Conservation (phyloP, 2,329 filamentous ascomycete genomes). For the Arthrobotrys pseudoclavata region DNA sequence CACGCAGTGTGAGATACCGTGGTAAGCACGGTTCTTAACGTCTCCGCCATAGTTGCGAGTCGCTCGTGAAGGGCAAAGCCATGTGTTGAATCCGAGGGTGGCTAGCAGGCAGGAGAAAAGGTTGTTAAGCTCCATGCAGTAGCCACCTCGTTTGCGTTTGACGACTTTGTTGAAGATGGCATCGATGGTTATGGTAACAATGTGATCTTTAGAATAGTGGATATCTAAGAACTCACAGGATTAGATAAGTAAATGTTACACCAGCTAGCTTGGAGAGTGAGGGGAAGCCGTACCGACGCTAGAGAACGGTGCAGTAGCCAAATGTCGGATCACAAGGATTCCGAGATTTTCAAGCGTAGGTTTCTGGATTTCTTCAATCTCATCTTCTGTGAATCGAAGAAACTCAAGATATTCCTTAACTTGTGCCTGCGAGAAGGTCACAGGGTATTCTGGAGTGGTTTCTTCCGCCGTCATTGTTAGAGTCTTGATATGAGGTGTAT, state of each 20-base stretch:
- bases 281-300: constrained; percentile 35
- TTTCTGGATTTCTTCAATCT: constrained; percentile 18
- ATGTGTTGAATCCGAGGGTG: constrained; percentile 39
- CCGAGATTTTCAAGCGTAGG: constrained; percentile 38
- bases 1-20: constrained; percentile 40
- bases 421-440: constrained; percentile 21
- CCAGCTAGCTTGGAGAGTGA: not conserved
- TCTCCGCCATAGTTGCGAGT: constrained; percentile 13
- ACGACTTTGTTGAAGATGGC: constrained; percentile 50
- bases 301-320: constrained; percentile 34
- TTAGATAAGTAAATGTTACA: not conserved
- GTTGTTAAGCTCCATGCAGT: constrained; percentile 50
- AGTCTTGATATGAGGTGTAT: not conserved
- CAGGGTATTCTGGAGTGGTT: constrained; percentile 5
- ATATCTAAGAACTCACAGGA: constrained; percentile 31
- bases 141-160: constrained; percentile 44
- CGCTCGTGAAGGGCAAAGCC: constrained; percentile 38
- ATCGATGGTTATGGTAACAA: constrained; percentile 22
- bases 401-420: constrained; percentile 44
- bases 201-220: constrained; percentile 41
- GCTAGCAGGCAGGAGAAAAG: constrained; percentile 48
- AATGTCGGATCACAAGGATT: constrained; percentile 37
- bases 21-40: constrained; percentile 28
- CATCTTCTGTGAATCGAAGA: constrained; percentile 37
- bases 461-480: constrained; percentile 28